These are phyloP conservation scores for Lachancea quebecensis DNA, from an alignment of 805 yeast genomes.

Conservation along the genomic window DNA sequence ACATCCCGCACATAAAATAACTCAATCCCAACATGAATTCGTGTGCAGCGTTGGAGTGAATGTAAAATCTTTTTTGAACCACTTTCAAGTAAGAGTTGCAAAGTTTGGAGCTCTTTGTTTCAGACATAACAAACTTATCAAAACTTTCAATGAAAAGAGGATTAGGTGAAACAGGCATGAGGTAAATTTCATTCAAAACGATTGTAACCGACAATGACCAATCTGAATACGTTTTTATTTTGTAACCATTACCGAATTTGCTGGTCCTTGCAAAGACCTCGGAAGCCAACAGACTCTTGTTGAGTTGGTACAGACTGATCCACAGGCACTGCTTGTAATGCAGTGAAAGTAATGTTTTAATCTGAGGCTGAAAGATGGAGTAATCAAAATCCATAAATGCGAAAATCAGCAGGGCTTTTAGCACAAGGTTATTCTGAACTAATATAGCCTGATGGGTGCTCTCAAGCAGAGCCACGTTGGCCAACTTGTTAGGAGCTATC, in stretches of 20 bases:
- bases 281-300: conserved; percentile 16
- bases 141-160: conserved; percentile 19
- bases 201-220: conserved; percentile 1
- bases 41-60: conserved; percentile 16
- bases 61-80: conserved; percentile 18
- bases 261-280: conserved; percentile 18
- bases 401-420: conserved; percentile 31
- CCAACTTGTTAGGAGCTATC: conserved; percentile 19
- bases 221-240: conserved; percentile 21
- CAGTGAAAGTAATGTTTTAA: conserved; percentile 18
- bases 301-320: conserved; percentile 20
- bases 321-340: conserved; percentile 24
- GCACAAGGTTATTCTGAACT: conserved; percentile 27
- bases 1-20: conserved; percentile 21
- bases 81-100: conserved; percentile 11
- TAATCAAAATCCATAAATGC: conserved; percentile 35
- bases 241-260: conserved; percentile 23
- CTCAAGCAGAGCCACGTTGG: conserved; percentile 21
- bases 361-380: conserved; percentile 18
- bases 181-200: conserved; percentile 1
- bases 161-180: conserved; percentile 10
- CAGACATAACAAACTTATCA: conserved; percentile 14
- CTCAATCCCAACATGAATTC: conserved; percentile 26
- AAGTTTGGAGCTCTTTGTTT: conserved; percentile 3
- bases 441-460: conserved; percentile 26